Evolutionary conservation across 257 asterid genomes (phyloP).

Genomic region (Penstemon eatonii): DNA sequence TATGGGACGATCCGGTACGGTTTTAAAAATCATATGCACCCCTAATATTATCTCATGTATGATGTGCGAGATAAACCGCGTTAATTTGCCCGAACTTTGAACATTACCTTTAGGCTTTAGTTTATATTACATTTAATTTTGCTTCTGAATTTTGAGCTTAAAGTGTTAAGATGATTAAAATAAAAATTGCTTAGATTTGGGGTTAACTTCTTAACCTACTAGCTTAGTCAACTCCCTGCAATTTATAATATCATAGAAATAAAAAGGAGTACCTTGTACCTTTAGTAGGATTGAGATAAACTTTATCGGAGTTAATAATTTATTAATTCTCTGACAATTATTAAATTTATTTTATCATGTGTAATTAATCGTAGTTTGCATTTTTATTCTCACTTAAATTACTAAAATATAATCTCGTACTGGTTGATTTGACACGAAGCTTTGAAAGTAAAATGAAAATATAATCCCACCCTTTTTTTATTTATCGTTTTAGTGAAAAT

Average conservation of each 20-base stretch:
- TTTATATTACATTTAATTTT: too few relatives aligned
- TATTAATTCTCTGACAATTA: slow-evolving; percentile 27
- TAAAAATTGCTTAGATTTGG: slow-evolving; percentile 26
- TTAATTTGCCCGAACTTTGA: too few relatives aligned
- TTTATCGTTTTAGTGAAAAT: too few relatives aligned
- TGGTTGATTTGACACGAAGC: too few relatives aligned
- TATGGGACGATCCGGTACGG: too few relatives aligned
- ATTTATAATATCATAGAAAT: slow-evolving; percentile 3
- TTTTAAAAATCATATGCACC: too few relatives aligned
- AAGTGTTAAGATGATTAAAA: slow-evolving; percentile 5
- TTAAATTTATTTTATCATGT: not conserved
- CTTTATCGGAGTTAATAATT: slow-evolving; percentile 21
- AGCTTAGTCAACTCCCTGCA: slow-evolving; percentile 31
- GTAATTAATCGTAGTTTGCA: not conserved
- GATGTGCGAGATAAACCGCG: too few relatives aligned
- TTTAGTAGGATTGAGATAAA: slow-evolving; percentile 21
- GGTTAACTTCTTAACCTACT: slow-evolving; percentile 25
- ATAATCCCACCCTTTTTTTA: too few relatives aligned
- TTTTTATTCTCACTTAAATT: not conserved
- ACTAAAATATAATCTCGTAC: not conserved
- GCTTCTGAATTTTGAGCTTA: too few relatives aligned
- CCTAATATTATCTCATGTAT: too few relatives aligned
- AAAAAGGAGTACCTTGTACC: slow-evolving; percentile 24
- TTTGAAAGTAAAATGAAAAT: too few relatives aligned
- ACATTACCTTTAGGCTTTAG: too few relatives aligned